Evolutionary conservation across 768 basidiomycete species (phyloP).

Genomic region (Phallus indusiatus): DNA sequence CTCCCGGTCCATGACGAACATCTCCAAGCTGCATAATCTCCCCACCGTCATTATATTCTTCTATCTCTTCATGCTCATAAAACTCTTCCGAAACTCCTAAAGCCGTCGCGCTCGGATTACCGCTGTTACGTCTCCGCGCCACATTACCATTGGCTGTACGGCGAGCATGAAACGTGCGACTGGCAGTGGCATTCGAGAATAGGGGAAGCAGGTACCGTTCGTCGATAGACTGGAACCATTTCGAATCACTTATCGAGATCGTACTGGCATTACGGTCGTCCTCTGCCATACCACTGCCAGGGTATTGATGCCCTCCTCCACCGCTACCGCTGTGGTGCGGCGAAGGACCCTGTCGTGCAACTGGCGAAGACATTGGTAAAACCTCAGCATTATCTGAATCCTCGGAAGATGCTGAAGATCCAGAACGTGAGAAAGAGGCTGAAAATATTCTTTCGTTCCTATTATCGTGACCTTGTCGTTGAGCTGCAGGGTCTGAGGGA

Average conservation of each 20-base stretch:
- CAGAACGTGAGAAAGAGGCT: conserved; percentile 26
- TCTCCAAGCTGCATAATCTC: not conserved
- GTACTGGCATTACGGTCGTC: conserved; percentile 37
- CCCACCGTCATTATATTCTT: not conserved
- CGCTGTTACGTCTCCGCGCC: not conserved
- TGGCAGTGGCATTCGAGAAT: conserved; percentile 88
- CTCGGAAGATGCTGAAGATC: conserved; percentile 57
- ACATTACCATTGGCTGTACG: not conserved
- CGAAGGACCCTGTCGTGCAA: conserved; percentile 12
- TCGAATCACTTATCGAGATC: conserved; percentile 17
- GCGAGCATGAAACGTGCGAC: conserved; percentile 76
- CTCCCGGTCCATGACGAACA: not conserved
- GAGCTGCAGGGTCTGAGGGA: conserved; percentile 42
- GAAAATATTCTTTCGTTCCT: conserved; percentile 42
- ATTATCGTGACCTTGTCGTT: conserved; percentile 11
- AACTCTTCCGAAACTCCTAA: not conserved
- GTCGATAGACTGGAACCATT: conserved; percentile 94
- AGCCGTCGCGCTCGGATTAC: not conserved
- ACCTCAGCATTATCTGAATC: conserved; percentile 73
- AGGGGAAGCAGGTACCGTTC: conserved; percentile 89
- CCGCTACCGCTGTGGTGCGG: not conserved
- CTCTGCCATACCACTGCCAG: conserved; percentile 29
- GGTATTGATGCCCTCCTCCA: not conserved
- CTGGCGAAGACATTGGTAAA: conserved; percentile 59
- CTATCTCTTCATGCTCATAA: not conserved